Evolutionary conservation across 305 asterid species (phyloP), one percentile per base, ranked within the genome.

Genomic region (Fraxinus xanthoxyloides): DNA sequence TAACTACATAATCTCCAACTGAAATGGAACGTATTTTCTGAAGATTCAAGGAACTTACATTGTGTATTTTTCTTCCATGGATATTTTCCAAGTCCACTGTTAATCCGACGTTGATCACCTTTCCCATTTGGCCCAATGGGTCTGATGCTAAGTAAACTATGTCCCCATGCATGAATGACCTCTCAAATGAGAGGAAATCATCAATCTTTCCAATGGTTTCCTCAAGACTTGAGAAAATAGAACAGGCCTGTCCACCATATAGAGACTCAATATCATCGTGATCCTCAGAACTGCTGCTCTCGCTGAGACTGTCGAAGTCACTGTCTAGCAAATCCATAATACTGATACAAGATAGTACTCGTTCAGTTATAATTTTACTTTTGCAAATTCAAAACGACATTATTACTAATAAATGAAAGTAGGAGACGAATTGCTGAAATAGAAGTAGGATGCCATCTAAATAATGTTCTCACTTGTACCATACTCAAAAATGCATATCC

Each of bases 161-260:
- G 85, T 94, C 98, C 19, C 97, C 94, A 1, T 83, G 92, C 31
- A 84, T 24, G 85, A 89, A 94, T 3, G 89, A 89, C 80, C 97
- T 88, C 83, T 96, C 99, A 51, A 94, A 94, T 83, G 89, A 86
- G 85, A 96, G 98, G 80, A 94, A 92, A 86, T 94, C 98, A 17
- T 94, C 98, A 0, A 96, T 93, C 72, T 88, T 93, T 31, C 90
- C 93, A 4, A 96, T 91, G 51, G 94, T 84, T 67, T 96, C 97
- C 84, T 93, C 97, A 6, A 96, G 97, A 81, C 91, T 90, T 21
- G 99, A 93, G 81, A 96, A 92, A 82, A 96, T 91, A 59, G 90
- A 85, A 72, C 85, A 87, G 32, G 98, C 99, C 51, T 89, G 93
- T 38, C 96, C 98, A 74, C 92, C 91, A 46, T 88, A 96, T 4